A percentile compares a stretch with the other conserved stretches of the same genome.
These are phyloP conservation scores for Trypanosoma congolense DNA, from an alignment of 208 protist species.

Conservation along the genomic window DNA sequence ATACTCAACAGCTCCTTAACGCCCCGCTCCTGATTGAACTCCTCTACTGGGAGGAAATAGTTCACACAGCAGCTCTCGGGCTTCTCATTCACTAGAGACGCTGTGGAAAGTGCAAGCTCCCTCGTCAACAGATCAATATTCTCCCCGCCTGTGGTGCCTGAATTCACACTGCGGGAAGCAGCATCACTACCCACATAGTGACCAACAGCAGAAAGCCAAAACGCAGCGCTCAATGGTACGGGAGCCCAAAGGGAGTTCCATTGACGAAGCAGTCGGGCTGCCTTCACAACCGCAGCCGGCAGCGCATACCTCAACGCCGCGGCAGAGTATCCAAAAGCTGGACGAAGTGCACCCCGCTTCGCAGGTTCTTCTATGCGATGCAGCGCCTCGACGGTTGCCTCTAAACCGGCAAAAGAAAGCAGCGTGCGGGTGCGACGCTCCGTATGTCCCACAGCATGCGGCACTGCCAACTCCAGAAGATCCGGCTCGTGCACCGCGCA, in stretches of 20 bases:
- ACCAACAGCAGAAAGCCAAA: constrained; percentile 59
- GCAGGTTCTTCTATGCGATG: constrained; percentile 21
- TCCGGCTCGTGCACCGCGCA: constrained; percentile 29
- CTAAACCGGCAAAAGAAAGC: constrained; percentile 39
- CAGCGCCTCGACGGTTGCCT: constrained; percentile 27
- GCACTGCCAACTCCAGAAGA: constrained; percentile 53
- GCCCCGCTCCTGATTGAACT: constrained; percentile 17
- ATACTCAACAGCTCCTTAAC: constrained; percentile 15
- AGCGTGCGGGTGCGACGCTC: constrained; percentile 26
- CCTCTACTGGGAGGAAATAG: constrained; percentile 33
- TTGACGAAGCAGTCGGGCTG: constrained; percentile 32
- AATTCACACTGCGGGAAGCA: not conserved
- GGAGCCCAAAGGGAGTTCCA: constrained; percentile 24
- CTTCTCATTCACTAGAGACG: constrained; percentile 4
- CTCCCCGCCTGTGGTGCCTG: constrained; percentile 4
- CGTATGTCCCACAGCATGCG: not conserved
- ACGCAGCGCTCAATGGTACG: constrained; percentile 25
- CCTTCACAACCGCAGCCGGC: constrained; percentile 30
- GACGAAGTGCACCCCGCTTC: constrained; percentile 39
- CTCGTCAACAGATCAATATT: not conserved
- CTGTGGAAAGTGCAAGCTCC: constrained; percentile 8
- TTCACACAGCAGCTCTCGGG: constrained; percentile 16
- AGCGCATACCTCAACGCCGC: constrained; percentile 36
- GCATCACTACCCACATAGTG: constrained; percentile 23
- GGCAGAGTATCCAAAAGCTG: constrained; percentile 56